phyloP scores from a whole-genome alignment of 192 early-diverging fungal genomes.

The Geranomyces michiganensis region DNA sequence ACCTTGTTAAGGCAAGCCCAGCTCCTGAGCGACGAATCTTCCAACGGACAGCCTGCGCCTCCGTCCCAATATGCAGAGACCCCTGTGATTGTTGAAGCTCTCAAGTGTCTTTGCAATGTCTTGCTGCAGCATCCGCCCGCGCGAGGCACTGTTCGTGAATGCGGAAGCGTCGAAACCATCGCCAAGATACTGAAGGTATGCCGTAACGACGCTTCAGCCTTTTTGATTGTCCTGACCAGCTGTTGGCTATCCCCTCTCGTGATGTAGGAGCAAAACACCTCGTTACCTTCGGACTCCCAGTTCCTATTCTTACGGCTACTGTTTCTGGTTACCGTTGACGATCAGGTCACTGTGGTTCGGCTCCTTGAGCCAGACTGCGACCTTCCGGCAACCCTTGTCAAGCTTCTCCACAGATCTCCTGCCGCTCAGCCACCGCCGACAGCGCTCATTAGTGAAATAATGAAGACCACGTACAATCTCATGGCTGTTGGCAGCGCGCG shows the following conservation, averaged over 20 bases:
- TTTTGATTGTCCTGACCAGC: not conserved
- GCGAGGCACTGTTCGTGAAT: slow-evolving; percentile 47
- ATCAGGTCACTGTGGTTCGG: not conserved
- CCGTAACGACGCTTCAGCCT: not conserved
- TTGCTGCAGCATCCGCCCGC: slow-evolving; percentile 57
- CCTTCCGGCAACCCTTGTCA: not conserved
- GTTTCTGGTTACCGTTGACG: slow-evolving; percentile 64
- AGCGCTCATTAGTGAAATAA: slow-evolving; percentile 34
- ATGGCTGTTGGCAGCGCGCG: slow-evolving; percentile 29
- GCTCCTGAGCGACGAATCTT: slow-evolving; percentile 1
- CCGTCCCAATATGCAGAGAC: slow-evolving; percentile 9
- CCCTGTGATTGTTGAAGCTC: slow-evolving; percentile 41
- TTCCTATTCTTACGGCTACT: slow-evolving; percentile 69
- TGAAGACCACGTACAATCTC: slow-evolving; percentile 53
- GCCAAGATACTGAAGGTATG: slow-evolving; percentile 51
- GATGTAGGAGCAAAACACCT: not conserved
- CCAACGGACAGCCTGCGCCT: too few relatives aligned
- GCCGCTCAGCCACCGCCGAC: not conserved
- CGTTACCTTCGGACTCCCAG: slow-evolving; percentile 51
- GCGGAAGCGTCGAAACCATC: slow-evolving; percentile 45
- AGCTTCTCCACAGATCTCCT: not conserved
- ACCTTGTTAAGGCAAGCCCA: slow-evolving; percentile 41
- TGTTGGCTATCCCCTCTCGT: too few relatives aligned
- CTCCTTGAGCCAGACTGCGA: not conserved
- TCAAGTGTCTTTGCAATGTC: slow-evolving; percentile 75